Evolutionary conservation across 257 asterid species (phyloP), one percentile per base, ranked within the genome.

Genomic region (Rehmannia glutinosa): DNA sequence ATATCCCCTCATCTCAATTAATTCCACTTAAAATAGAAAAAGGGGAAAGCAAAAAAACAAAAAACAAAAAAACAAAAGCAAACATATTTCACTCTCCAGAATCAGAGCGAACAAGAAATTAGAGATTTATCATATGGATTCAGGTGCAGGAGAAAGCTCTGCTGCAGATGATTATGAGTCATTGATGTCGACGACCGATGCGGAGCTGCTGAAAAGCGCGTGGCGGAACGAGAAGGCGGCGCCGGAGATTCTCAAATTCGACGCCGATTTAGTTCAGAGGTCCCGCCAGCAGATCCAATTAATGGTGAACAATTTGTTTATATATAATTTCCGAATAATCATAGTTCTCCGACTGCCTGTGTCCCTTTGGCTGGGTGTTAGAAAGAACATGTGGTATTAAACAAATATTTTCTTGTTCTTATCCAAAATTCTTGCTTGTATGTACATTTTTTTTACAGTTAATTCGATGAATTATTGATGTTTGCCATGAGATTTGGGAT

Each of bases 141-240:
- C 88, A 16, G 84, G 86, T 33, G 69, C 69, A 17, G 87, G 85
- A 66, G 88, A 78, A 43, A 78, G 83, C 63, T 81, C 83, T 16
- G 36, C 79, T 24, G 82, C 70, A 57, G 94, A 84, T 9, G 94
- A 88, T 15, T 86, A 86, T 58, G 95, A 87, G 81, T 80, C 91
- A 23, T 53, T 90, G 75, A 62, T 84, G 70, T 75, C 84, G 57
- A 86, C 95, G 6, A 88, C 95, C 2, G 97, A 90, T 27, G 81
- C 89, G 1, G 94, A 87, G 83, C 88, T 88, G 55, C 64, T 93
- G 77, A 93, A 93, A 83, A 77, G 78, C 25, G 95, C 89, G 5
- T 90, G 97, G 97, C 81, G 91, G 74, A 93, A 88, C 66, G 97
- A 93, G 85, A 88, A 90, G 83, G 97, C 95, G 15, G 96, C 97